These are phyloP conservation scores for Didymella segeticola DNA, from an alignment of 2,329 filamentous ascomycete genomes.

Conservation along the genomic window DNA sequence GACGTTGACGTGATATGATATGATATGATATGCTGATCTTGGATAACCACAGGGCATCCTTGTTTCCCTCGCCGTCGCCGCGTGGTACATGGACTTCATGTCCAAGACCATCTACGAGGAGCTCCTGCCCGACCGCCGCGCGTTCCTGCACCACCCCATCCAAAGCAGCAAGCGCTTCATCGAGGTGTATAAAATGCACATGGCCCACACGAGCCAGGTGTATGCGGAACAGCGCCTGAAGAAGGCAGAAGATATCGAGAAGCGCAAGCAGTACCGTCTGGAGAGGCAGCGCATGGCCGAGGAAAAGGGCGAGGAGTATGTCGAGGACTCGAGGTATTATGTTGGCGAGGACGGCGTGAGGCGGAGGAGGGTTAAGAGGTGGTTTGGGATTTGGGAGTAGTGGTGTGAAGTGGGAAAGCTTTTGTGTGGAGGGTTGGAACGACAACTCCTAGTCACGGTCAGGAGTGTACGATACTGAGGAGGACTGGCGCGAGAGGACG, in stretches of 20 bases:
- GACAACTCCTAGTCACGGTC: not conserved
- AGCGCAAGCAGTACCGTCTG: constrained; percentile 83
- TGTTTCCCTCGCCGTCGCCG: constrained; percentile 71
- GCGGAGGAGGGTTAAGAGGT: constrained; percentile 74
- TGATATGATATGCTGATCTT: not conserved
- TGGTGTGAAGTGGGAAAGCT: not conserved
- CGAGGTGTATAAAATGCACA: constrained; percentile 78
- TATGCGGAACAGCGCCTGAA: constrained; percentile 75
- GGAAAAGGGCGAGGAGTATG: constrained; percentile 44
- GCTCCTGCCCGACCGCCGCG: constrained; percentile 74
- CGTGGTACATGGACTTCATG: constrained; percentile 80
- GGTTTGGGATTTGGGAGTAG: constrained; percentile 76
- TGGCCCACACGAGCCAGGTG: constrained; percentile 71
- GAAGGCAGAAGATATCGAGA: constrained; percentile 83
- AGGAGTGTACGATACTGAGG: too few relatives aligned
- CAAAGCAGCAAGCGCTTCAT: constrained; percentile 69
- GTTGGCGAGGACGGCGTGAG: constrained; percentile 50
- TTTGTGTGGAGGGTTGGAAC: not conserved
- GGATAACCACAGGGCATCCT: constrained; percentile 66
- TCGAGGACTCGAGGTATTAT: constrained; percentile 47
- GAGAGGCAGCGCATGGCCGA: constrained; percentile 48
- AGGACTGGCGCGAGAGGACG: too few relatives aligned
- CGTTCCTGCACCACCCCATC: constrained; percentile 74
- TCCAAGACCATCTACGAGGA: constrained; percentile 79
- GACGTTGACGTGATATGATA: not conserved